Percentiles rank a stretch among this genome's conserved stretches.
These are phyloP conservation scores for Yamagishiella unicocca DNA, from an alignment of 139 green algal species.

Conservation along the genomic window DNA sequence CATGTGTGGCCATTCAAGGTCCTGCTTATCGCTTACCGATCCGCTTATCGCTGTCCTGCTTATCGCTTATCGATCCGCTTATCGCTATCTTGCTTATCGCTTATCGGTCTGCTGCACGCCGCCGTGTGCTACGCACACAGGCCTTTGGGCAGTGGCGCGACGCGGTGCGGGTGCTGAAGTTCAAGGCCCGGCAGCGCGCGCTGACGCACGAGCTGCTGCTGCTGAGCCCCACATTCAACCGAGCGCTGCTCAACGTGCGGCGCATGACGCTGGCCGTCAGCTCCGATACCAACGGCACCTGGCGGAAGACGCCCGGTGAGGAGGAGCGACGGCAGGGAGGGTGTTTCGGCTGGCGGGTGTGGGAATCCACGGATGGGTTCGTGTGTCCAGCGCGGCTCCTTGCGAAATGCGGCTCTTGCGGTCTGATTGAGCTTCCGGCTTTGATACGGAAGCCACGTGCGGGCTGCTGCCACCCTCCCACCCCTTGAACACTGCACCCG, in stretches of 20 bases:
- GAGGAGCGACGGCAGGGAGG: background rate
- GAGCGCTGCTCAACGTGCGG: constrained; percentile 52
- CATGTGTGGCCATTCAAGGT: no score
- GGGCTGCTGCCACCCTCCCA: background rate
- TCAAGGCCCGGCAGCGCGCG: constrained; percentile 34
- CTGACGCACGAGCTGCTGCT: constrained; percentile 34
- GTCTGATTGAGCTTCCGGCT: no score
- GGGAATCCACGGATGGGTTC: no score
- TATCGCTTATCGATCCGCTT: no score
- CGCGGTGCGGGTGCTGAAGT: constrained; percentile 42
- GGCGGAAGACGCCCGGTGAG: constrained; percentile 41
- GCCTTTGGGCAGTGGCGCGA: constrained; percentile 63
- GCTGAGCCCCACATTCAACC: constrained; percentile 54
- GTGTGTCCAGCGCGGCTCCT: no score
- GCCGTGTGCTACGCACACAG: constrained; percentile 27
- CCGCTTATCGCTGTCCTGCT: no score
- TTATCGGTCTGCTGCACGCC: no score
- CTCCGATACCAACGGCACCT: constrained; percentile 51
- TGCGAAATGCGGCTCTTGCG: no score
- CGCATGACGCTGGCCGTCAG: constrained; percentile 59
- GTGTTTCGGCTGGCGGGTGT: no score
- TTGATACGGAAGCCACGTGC: no score
- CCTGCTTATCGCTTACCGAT: no score
- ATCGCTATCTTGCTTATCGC: no score
- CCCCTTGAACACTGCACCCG: background rate